Conservation (phyloP, 352 stramenopile species). For the Hyphochytrium catenoides region DNA sequence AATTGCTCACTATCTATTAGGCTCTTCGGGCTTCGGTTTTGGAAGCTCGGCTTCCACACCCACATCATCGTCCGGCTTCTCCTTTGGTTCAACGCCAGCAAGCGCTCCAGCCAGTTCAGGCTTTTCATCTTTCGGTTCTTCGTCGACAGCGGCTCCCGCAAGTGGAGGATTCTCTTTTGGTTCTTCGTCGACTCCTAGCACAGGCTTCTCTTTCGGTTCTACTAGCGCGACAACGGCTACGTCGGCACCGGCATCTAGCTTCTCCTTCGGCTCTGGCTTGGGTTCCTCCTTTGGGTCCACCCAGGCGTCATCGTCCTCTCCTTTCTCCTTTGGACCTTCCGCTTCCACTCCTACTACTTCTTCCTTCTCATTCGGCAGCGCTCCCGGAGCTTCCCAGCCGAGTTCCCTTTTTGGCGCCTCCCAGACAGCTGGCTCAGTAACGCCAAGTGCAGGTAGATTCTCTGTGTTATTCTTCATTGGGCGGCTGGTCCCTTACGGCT, state of each 20-base stretch:
- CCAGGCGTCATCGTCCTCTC: background rate
- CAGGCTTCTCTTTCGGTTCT: no score
- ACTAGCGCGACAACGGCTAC: conserved; percentile 5
- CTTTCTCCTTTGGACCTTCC: conserved; percentile 8
- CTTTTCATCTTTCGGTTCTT: conserved; percentile 11
- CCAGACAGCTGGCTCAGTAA: conserved; percentile 4
- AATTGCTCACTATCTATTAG: no score
- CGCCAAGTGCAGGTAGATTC: no score
- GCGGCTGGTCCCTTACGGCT: no score
- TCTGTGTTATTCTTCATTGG: no score
- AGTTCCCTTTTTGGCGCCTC: background rate
- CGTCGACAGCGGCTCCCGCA: conserved; percentile 4
- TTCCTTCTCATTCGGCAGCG: conserved; percentile 5
- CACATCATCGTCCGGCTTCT: conserved; percentile 14
- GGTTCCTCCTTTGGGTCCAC: background rate
- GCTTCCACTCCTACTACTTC: conserved; percentile 2
- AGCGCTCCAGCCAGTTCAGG: conserved; percentile 10
- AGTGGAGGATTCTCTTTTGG: conserved; percentile 6
- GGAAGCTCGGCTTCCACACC: no score
- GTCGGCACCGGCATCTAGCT: conserved; percentile 1
- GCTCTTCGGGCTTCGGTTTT: no score
- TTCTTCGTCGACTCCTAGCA: background rate
- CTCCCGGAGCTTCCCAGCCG: conserved; percentile 2
- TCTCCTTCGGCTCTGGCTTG: conserved; percentile 1
- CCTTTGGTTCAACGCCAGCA: conserved; percentile 13